These are phyloP conservation scores for Trypanosoma rangeli DNA, from an alignment of 208 protist species.

Conservation along the genomic window DNA sequence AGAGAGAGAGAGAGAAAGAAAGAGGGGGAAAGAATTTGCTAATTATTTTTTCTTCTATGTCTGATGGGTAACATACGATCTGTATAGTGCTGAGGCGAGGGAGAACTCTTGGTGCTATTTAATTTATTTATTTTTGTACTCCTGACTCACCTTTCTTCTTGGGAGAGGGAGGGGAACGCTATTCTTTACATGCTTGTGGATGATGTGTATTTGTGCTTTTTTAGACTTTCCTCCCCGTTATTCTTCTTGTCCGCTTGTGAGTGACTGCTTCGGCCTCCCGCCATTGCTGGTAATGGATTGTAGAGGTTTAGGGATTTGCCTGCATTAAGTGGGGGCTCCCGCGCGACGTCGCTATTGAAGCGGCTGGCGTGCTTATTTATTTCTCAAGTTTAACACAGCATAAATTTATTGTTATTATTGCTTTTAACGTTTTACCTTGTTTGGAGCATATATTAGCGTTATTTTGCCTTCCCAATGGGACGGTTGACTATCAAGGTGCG, in stretches of 20 bases:
- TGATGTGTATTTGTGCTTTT: background rate
- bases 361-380: background rate
- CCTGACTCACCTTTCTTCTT: background rate
- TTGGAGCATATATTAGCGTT: too few species aligned
- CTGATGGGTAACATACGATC: background rate
- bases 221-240: too few species aligned
- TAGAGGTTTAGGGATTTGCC: background rate
- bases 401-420: too few species aligned
- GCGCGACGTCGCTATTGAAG: background rate
- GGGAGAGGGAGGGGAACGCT: background rate
- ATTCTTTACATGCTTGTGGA: background rate
- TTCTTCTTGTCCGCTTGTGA: background rate
- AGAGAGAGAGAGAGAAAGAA: background rate
- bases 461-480: conserved; percentile 51
- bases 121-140: background rate
- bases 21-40: background rate
- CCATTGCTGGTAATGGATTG: background rate
- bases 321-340: background rate
- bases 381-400: background rate
- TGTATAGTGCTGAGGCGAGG: background rate
- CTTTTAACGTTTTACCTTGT: too few species aligned
- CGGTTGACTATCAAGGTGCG: conserved; percentile 65
- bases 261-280: background rate
- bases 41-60: conserved; percentile 4
- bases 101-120: background rate